Base-by-base conservation (phyloP, 2,329 filamentous ascomycete species). In the Neonectria faginata region DNA sequence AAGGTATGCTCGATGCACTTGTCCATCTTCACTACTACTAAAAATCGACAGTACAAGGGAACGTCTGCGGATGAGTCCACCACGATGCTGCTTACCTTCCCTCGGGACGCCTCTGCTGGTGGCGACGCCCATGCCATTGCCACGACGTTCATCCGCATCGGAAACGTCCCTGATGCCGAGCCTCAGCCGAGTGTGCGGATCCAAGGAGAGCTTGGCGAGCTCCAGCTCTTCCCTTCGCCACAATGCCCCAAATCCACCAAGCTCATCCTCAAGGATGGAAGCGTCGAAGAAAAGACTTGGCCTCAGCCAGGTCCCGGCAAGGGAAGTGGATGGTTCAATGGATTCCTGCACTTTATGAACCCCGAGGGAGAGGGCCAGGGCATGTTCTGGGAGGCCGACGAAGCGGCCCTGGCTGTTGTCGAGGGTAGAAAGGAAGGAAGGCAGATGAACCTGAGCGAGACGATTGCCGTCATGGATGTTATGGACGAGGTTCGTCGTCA, bases 381-480 rank as follows among this genome's bases (percentile, higher is more conserved):
- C 44, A 94, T 96, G 92, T 95, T 92, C 80, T 94, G 90, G 90
- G 91, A 94, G 77, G 92, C 92, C 1, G 92, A 94, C 76, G 92
- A 93, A 81, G 90, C 88, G 67, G 92, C 89, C 20, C 83, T 88
- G 47, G 91, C 90, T 67, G 74, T 97, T 59, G 83, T 90, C 48
- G 92, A 95, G 76, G 92, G 92, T 16, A 88, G 87, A 78, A 85
- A 89, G 71, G 90, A 97, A 82, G 93, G 92, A 75, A 85, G 86
- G 58, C 85, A 84, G 9, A 80, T 95, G 78, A 87, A 89, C 22
- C 86, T 88, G 81, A 84, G 87, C 47, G 94, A 97, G 84, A 94
- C 91, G 73, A 83, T 96, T 58, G 85, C 89, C 44, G 92, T 97
- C 64, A 97, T 97, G 93, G 90, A 94, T 73, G 80, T 83, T 51